A percentile compares a stretch with the other conserved stretches of the same genome.
Evolutionary conservation across 140 eudicot genomes (phyloP).

Genomic region (Flaveria floridana): DNA sequence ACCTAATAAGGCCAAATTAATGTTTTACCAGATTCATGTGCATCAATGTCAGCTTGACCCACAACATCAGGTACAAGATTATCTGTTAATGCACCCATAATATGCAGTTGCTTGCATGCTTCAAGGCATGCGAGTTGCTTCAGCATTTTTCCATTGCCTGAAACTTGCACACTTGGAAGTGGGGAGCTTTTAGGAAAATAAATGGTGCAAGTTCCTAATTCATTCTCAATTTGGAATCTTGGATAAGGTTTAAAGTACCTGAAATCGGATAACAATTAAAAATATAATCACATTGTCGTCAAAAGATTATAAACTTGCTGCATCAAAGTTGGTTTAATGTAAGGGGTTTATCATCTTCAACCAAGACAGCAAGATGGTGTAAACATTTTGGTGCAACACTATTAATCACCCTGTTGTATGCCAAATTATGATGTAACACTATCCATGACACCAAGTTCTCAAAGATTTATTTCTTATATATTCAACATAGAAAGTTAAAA

Average conservation of each 20-base stretch:
- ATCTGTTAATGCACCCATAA: conserved; percentile 71
- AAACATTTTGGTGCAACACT: not conserved
- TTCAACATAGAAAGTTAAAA: too few species aligned
- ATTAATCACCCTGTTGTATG: not conserved
- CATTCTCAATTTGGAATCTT: conserved; percentile 49
- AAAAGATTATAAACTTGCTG: not conserved
- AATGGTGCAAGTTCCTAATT: conserved; percentile 43
- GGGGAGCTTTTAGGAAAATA: conserved; percentile 76
- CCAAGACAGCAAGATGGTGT: not conserved
- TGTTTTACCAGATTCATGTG: conserved; percentile 46
- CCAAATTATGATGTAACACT: not conserved
- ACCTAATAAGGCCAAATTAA: not conserved
- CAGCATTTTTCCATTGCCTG: conserved; percentile 45
- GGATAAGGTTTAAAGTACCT: conserved; percentile 91
- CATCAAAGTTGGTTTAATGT: not conserved
- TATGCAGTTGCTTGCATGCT: conserved; percentile 77
- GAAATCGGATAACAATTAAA: conserved; percentile 7
- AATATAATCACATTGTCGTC: not conserved
- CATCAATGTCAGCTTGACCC: conserved; percentile 45
- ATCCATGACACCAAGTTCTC: too few species aligned
- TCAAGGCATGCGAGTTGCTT: conserved; percentile 80
- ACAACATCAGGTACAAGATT: conserved; percentile 76
- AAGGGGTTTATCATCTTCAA: not conserved
- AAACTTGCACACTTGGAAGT: conserved; percentile 42
- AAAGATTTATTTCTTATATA: too few species aligned